These are phyloP conservation scores for Xylaria sp. DNA, from an alignment of 2,329 filamentous ascomycete genomes.

Conservation along the genomic window DNA sequence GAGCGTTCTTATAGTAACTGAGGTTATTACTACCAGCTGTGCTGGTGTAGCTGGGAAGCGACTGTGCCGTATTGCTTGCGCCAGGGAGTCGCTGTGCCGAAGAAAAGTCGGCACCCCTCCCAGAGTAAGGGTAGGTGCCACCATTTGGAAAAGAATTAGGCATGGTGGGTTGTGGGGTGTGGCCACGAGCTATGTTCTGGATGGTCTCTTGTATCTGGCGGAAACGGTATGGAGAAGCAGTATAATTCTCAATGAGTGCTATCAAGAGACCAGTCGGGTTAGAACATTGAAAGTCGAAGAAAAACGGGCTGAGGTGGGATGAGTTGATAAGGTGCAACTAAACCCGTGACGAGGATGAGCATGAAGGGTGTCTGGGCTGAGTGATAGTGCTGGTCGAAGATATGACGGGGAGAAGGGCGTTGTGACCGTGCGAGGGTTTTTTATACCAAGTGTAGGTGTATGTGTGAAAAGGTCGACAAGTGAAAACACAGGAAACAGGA, in stretches of 20 bases:
- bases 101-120: slow-evolving; percentile 18
- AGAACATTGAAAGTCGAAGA: slow-evolving; percentile 9
- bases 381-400: not conserved
- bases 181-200: slow-evolving; percentile 17
- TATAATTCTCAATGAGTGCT: slow-evolving; percentile 35
- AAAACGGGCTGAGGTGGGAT: not conserved
- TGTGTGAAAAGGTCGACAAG: not conserved
- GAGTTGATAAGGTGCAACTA: not conserved
- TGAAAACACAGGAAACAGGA: not conserved
- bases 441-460: not conserved
- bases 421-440: not conserved
- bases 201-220: slow-evolving; percentile 31
- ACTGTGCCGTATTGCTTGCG: slow-evolving; percentile 30
- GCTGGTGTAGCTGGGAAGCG: slow-evolving; percentile 30
- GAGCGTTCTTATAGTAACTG: slow-evolving; percentile 31
- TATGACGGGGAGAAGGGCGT: not conserved
- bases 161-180: slow-evolving; percentile 32
- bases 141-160: slow-evolving; percentile 16
- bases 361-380: not conserved
- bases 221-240: slow-evolving; percentile 21
- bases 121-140: slow-evolving; percentile 1
- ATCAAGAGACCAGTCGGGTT: not conserved
- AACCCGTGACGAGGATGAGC: not conserved
- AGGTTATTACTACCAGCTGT: slow-evolving; percentile 31
- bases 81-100: slow-evolving; percentile 24